A percentile compares a stretch with the other conserved stretches of the same genome.
phyloP scores from a whole-genome alignment of 768 basidiomycete species.

The Neoboletus brunneissimus region DNA sequence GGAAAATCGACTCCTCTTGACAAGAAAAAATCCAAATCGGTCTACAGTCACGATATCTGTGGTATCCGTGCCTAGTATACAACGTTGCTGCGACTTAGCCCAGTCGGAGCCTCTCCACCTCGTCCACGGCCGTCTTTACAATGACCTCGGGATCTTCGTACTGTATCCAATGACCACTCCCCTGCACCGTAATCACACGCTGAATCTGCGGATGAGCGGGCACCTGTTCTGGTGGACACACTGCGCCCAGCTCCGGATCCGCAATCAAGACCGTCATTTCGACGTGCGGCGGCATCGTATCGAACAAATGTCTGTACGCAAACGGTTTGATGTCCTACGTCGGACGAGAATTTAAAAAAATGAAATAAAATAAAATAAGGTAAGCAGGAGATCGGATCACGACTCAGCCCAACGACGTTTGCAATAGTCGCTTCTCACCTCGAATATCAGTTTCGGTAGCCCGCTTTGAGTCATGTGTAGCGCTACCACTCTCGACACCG shows the following conservation, averaged over 20 bases:
- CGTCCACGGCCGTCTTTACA: conserved; percentile 2
- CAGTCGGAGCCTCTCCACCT: conserved; percentile 8
- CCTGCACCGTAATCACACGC: conserved; percentile 1
- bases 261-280: conserved; percentile 15
- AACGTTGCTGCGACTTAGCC: background rate
- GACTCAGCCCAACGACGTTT: no score
- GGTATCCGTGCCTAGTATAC: no score
- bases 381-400: background rate
- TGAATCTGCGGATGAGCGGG: conserved; percentile 5
- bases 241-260: conserved; percentile 5
- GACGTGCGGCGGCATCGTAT: conserved; percentile 7
- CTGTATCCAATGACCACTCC: conserved; percentile 18
- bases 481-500: conserved; percentile 10
- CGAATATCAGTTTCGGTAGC: conserved; percentile 3
- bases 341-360: background rate
- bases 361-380: background rate
- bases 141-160: conserved; percentile 6
- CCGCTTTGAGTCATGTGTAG: conserved; percentile 7
- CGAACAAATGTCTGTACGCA: conserved; percentile 10
- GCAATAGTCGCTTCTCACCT: background rate
- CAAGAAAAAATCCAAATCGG: background rate
- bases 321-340: conserved; percentile 17
- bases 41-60: no score
- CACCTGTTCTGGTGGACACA: conserved; percentile 5
- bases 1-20: conserved; percentile 1